Conservation (phyloP, 2,329 filamentous ascomycete species). For the Penicillium sp. region DNA sequence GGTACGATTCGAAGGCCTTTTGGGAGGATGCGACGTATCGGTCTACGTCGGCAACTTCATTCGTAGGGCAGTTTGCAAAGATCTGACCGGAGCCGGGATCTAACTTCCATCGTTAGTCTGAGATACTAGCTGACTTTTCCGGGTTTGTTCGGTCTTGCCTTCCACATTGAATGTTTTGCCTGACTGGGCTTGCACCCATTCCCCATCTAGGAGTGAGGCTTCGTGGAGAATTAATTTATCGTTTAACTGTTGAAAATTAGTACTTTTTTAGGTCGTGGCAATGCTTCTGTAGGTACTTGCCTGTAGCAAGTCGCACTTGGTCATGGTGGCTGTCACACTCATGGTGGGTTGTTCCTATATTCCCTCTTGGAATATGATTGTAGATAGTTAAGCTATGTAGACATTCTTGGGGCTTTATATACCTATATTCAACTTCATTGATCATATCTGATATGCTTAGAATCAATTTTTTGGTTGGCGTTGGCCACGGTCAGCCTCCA, state of each 20-base stretch:
- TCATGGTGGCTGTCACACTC: not conserved
- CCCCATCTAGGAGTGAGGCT: conserved; percentile 8
- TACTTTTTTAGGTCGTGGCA: not conserved
- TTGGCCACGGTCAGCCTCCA: not conserved
- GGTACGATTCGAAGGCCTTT: conserved; percentile 56
- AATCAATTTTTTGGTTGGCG: not conserved
- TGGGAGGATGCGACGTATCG: conserved; percentile 37
- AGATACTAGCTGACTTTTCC: not conserved
- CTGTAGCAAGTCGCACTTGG: not conserved
- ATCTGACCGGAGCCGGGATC: conserved; percentile 8
- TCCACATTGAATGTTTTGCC: conserved; percentile 9
- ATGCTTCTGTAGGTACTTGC: not conserved
- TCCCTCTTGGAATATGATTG: not conserved
- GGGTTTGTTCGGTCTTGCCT: not conserved
- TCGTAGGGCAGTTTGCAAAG: conserved; percentile 9
- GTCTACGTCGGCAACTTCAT: conserved; percentile 8
- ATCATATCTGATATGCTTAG: not conserved
- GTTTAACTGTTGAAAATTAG: conserved; percentile 1
- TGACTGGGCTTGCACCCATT: conserved; percentile 9
- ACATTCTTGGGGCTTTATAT: not conserved
- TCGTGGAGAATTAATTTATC: conserved; percentile 9
- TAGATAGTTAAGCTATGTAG: not conserved
- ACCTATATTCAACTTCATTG: not conserved
- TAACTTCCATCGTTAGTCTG: not conserved
- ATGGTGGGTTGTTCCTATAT: not conserved